Percentiles rank a stretch among this genome's conserved stretches.
Evolutionary conservation across 2,329 filamentous ascomycete species (phyloP).

Genomic region (Exophiala alcalophila): DNA sequence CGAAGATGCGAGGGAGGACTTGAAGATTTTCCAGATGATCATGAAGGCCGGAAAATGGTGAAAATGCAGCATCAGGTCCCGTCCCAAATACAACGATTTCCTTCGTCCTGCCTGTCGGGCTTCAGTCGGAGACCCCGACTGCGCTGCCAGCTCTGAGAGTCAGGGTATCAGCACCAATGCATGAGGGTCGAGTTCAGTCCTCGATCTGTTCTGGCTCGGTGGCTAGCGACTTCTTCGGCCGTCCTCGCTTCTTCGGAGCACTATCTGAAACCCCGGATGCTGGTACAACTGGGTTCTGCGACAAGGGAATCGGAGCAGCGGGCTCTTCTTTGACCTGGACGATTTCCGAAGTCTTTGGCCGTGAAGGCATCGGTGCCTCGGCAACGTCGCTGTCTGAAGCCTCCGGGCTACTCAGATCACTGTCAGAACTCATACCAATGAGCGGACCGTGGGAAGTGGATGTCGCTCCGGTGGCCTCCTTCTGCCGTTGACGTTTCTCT

Average conservation of each 20-base stretch:
- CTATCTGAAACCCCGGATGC: not conserved
- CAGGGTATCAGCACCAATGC: no score
- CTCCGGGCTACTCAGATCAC: slow-evolving; percentile 25
- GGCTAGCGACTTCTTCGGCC: slow-evolving; percentile 16
- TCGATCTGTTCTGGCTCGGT: not conserved
- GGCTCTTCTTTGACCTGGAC: slow-evolving; percentile 22
- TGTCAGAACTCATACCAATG: slow-evolving; percentile 24
- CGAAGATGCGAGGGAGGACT: slow-evolving; percentile 43
- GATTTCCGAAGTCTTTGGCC: not conserved
- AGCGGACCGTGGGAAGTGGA: slow-evolving; percentile 4
- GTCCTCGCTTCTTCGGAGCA: slow-evolving; percentile 22
- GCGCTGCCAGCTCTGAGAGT: no score
- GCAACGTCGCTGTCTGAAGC: slow-evolving; percentile 22
- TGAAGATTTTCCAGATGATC: slow-evolving; percentile 41
- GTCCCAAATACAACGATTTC: no score
- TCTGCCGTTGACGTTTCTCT: slow-evolving; percentile 25
- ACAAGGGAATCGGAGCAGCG: slow-evolving; percentile 1
- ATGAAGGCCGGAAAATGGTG: slow-evolving; percentile 36
- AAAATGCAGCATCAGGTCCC: no score
- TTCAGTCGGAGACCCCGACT: no score
- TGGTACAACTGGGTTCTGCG: not conserved
- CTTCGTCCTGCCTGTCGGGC: no score
- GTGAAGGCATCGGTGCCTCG: slow-evolving; percentile 10
- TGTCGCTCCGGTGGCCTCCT: slow-evolving; percentile 10
- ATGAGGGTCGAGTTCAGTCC: not conserved